Evolutionary conservation across 148 eudicot species (phyloP).

Genomic region (Mesembryanthemum crystallinum): DNA sequence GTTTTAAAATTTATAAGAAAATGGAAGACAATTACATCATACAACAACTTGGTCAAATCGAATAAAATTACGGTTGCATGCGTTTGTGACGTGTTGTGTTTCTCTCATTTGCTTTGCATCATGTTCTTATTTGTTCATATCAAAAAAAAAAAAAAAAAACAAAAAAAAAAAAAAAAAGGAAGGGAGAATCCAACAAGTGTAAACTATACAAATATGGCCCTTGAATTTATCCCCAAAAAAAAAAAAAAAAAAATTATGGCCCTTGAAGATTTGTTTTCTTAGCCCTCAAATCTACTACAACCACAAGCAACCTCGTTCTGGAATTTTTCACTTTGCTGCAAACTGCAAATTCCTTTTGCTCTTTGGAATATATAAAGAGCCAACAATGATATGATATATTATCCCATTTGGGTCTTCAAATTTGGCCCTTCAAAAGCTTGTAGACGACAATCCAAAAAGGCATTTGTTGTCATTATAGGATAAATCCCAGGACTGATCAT

Average conservation of each 20-base stretch:
- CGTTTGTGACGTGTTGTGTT: no score
- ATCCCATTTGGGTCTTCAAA: not conserved
- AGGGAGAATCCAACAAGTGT: slow-evolving; percentile 5
- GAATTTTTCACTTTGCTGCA: not conserved
- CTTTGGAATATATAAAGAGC: slow-evolving; percentile 4
- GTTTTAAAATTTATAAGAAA: no score
- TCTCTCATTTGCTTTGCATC: no score
- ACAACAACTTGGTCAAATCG: no score
- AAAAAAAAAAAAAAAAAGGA: no score
- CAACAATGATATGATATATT: not conserved
- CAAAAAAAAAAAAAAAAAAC: no score
- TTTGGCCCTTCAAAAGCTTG: not conserved
- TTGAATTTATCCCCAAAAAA: not conserved
- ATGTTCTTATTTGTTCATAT: no score
- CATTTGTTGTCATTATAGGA: not conserved
- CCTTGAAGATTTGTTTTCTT: not conserved
- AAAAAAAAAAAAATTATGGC: no score
- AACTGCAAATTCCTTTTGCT: not conserved
- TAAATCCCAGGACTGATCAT: no score
- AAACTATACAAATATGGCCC: not conserved
- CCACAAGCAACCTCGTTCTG: slow-evolving; percentile 4
- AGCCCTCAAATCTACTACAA: not conserved
- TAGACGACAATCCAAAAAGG: not conserved
- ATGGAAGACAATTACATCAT: no score
- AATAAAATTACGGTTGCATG: no score